Conservation (phyloP, 345 rosid species). For the thale cress (Arabidopsis thaliana) region TAIR10.1 NC_003074.8:10710501-10711000, state of each 20-base stretch:
- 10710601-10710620: slow-evolving; percentile 34
- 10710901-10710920: slow-evolving; percentile 32
- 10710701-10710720: slow-evolving; percentile 59
- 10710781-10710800: slow-evolving; percentile 43
- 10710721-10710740: slow-evolving; percentile 53
- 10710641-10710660: slow-evolving; percentile 27
- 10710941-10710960: slow-evolving; percentile 55
- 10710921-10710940: not conserved
- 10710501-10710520: slow-evolving; percentile 10
- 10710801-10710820: slow-evolving; percentile 35
- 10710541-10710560: slow-evolving; percentile 12
- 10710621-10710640: slow-evolving; percentile 26
- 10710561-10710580: slow-evolving; percentile 46
- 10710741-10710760: slow-evolving; percentile 54
- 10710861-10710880: slow-evolving; percentile 25
- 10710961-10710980: slow-evolving; percentile 47
- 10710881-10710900: slow-evolving; percentile 33
- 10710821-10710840: slow-evolving; percentile 14
- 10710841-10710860: slow-evolving; percentile 25
- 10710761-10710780: slow-evolving; percentile 56
- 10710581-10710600: slow-evolving; percentile 55
- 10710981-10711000: slow-evolving; percentile 47
- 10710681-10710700: slow-evolving; percentile 43
- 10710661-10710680: slow-evolving; percentile 41
- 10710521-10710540: slow-evolving; percentile 25